Conservation (phyloP, 2,329 filamentous ascomycete genomes). For the Apiospora kogelbergensis region DNA sequence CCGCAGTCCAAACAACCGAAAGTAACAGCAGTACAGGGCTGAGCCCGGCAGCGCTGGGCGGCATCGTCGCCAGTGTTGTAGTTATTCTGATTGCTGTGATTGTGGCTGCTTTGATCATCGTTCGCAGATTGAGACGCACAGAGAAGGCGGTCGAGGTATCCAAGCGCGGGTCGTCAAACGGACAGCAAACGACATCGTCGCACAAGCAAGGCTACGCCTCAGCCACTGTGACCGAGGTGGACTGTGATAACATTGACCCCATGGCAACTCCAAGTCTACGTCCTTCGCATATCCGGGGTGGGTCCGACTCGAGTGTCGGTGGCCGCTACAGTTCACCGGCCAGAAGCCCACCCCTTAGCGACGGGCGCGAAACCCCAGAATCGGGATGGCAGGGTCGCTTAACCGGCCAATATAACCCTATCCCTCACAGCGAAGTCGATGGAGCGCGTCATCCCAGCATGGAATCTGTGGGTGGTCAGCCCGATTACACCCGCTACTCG, state of each 20-base stretch:
- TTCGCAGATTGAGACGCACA: constrained; percentile 49
- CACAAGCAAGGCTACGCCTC: constrained; percentile 38
- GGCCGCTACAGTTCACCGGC: constrained; percentile 19
- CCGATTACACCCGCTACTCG: constrained; percentile 20
- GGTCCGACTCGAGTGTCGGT: constrained; percentile 21
- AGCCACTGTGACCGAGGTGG: constrained; percentile 43
- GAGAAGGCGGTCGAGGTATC: constrained; percentile 36
- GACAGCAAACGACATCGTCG: constrained; percentile 32
- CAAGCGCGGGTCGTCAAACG: constrained; percentile 33
- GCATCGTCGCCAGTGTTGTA: constrained; percentile 53
- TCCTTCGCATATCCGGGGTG: constrained; percentile 19
- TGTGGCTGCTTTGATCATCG: constrained; percentile 46
- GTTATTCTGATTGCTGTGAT: constrained; percentile 49
- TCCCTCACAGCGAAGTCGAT: constrained; percentile 18
- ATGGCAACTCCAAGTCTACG: constrained; percentile 30
- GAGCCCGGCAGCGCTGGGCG: constrained; percentile 45
- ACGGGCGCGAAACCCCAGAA: constrained; percentile 23
- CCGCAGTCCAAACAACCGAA: constrained; percentile 28
- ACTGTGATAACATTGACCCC: constrained; percentile 35
- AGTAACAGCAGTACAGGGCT: constrained; percentile 33
- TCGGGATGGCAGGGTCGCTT: constrained; percentile 16
- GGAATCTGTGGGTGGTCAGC: constrained; percentile 25
- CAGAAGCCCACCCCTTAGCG: constrained; percentile 20
- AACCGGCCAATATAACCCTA: constrained; percentile 17
- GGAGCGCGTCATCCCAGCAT: constrained; percentile 28